phyloP scores from a whole-genome alignment of 2,329 filamentous ascomycete genomes.

The Ophioceras dolichostomum region DNA sequence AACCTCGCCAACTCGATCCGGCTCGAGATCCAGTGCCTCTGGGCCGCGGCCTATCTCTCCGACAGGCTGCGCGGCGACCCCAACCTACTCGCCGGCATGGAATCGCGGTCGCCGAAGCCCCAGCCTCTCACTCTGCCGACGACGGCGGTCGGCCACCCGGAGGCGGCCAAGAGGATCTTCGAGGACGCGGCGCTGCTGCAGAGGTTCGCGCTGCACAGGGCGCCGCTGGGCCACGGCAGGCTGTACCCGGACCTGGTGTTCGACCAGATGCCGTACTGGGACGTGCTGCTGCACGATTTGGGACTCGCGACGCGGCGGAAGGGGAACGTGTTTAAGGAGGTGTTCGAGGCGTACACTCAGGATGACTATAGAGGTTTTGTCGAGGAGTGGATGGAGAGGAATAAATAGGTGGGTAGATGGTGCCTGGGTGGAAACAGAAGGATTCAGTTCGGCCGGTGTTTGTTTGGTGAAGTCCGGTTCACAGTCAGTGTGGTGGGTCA shows the following conservation, averaged over 20 bases:
- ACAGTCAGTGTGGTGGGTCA: no score
- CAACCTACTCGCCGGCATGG: no score
- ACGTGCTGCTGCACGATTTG: conserved; percentile 41
- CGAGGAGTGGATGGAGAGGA: conserved; percentile 19
- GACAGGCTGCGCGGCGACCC: conserved; percentile 9
- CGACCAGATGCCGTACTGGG: conserved; percentile 45
- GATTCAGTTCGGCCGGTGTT: no score
- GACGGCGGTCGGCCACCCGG: background rate
- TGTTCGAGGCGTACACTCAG: conserved; percentile 30
- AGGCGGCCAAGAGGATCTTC: conserved; percentile 2
- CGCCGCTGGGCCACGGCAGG: conserved; percentile 37
- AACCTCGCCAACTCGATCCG: conserved; percentile 29
- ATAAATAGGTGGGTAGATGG: background rate
- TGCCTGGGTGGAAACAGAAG: background rate
- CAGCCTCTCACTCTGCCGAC: no score
- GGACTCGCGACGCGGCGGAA: conserved; percentile 30
- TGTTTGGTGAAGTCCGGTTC: no score
- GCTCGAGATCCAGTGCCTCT: conserved; percentile 35
- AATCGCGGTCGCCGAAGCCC: no score
- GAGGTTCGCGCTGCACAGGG: conserved; percentile 37
- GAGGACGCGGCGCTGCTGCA: conserved; percentile 34
- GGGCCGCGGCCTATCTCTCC: conserved; percentile 44
- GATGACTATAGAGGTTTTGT: conserved; percentile 30
- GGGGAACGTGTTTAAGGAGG: conserved; percentile 19
- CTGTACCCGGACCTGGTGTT: conserved; percentile 43